Evolutionary conservation across 257 asterid species (phyloP).

Genomic region (Solanum appendiculatum): DNA sequence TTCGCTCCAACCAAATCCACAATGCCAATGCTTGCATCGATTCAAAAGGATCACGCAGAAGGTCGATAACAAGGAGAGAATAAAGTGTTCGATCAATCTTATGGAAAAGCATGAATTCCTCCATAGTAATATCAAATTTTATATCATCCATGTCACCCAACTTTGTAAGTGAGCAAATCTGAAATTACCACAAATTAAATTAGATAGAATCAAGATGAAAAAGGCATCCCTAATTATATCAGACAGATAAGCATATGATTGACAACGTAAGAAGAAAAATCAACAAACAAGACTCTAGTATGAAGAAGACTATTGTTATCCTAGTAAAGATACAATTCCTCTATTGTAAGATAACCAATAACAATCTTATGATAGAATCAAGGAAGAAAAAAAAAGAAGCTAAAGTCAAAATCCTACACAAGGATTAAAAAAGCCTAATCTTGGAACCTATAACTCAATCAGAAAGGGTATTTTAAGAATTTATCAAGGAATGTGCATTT

Average conservation of each 20-base stretch:
- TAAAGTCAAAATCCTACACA: not conserved
- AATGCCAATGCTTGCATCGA: slow-evolving; percentile 39
- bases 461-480: not conserved
- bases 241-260: not conserved
- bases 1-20: slow-evolving; percentile 51
- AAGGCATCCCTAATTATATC: not conserved
- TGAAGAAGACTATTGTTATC: not conserved
- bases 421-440: not conserved
- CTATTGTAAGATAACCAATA: not conserved
- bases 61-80: slow-evolving; percentile 35
- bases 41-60: slow-evolving; percentile 37
- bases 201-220: not conserved
- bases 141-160: slow-evolving; percentile 16
- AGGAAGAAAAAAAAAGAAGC: not conserved
- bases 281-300: not conserved
- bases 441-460: not conserved
- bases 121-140: slow-evolving; percentile 3
- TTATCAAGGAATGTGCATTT: not conserved
- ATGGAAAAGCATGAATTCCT: slow-evolving; percentile 26
- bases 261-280: not conserved
- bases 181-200: not conserved
- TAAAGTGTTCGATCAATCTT: slow-evolving; percentile 38
- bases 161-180: slow-evolving; percentile 11
- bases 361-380: not conserved
- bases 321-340: not conserved